phyloP scores from a whole-genome alignment of 257 asterid species.

The Solanum piurae region DNA sequence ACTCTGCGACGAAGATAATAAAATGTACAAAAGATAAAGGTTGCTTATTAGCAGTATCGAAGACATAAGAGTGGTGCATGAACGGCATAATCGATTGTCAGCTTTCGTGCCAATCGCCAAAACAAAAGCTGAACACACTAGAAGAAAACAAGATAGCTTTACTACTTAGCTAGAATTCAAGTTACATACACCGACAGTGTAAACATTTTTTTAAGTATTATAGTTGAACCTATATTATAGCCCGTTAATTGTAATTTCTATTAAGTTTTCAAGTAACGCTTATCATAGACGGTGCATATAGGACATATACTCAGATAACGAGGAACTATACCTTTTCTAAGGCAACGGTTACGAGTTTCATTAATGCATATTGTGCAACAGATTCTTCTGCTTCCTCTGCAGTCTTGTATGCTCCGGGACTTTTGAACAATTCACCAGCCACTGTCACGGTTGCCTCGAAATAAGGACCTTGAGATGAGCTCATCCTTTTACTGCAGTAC shows the following conservation, averaged over 20 bases:
- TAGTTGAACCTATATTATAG: not conserved
- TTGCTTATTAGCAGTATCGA: not conserved
- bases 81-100: no score
- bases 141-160: not conserved
- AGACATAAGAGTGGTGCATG: not conserved
- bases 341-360: constrained; percentile 15
- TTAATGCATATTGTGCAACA: constrained; percentile 35
- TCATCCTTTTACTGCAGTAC: constrained; percentile 3
- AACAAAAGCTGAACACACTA: not conserved
- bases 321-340: constrained; percentile 20
- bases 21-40: not conserved
- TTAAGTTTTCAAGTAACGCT: not conserved
- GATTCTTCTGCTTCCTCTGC: constrained; percentile 26
- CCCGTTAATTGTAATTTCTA: not conserved
- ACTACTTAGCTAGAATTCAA: not conserved
- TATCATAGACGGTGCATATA: not conserved
- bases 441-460: constrained; percentile 18
- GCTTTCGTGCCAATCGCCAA: not conserved
- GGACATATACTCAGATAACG: not conserved
- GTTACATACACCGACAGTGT: not conserved
- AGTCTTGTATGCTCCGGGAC: constrained; percentile 10
- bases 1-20: not conserved
- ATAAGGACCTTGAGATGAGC: constrained; percentile 3
- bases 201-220: not conserved
- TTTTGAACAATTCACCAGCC: constrained; percentile 12